Conservation (phyloP, 2,329 filamentous ascomycete species). For the Lachnellula willkommii region DNA sequence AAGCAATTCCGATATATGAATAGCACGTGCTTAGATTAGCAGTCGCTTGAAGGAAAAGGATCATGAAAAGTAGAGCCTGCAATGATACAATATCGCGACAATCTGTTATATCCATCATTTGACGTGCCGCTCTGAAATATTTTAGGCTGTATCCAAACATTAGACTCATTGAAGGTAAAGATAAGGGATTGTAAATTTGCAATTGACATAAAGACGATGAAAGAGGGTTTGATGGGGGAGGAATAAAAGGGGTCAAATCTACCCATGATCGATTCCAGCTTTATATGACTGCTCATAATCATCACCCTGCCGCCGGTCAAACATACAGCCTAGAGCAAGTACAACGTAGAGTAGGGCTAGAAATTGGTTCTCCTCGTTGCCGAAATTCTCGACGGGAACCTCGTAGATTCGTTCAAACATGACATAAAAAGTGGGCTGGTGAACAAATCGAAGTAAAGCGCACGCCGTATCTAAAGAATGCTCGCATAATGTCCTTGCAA, state of each 20-base stretch:
- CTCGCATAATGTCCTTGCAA: conserved; percentile 48
- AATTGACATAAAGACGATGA: neutral
- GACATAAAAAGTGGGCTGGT: conserved; percentile 74
- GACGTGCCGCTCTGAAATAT: conserved; percentile 65
- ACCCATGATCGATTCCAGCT: conserved; percentile 53
- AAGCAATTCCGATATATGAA: conserved; percentile 71
- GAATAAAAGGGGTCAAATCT: conserved; percentile 29
- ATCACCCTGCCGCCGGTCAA: conserved; percentile 54
- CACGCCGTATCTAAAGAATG: conserved; percentile 54
- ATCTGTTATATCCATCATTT: conserved; percentile 61
- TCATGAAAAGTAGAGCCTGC: conserved; percentile 73
- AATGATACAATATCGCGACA: conserved; percentile 70
- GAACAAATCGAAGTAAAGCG: conserved; percentile 63
- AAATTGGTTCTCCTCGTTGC: conserved; percentile 60
- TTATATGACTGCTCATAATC: conserved; percentile 46
- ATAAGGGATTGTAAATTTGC: conserved; percentile 3
- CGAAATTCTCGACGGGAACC: conserved; percentile 55
- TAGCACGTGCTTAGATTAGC: conserved; percentile 77
- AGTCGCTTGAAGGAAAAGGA: conserved; percentile 73
- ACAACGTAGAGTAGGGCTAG: conserved; percentile 67
- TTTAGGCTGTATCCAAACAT: conserved; percentile 50
- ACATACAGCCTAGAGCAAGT: conserved; percentile 69
- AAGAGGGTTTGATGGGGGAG: neutral
- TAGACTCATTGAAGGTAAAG: conserved; percentile 2
- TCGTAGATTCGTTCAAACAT: conserved; percentile 75